phyloP scores from a whole-genome alignment of 139 green algal genomes.

The Yamagishiella unicocca region DNA sequence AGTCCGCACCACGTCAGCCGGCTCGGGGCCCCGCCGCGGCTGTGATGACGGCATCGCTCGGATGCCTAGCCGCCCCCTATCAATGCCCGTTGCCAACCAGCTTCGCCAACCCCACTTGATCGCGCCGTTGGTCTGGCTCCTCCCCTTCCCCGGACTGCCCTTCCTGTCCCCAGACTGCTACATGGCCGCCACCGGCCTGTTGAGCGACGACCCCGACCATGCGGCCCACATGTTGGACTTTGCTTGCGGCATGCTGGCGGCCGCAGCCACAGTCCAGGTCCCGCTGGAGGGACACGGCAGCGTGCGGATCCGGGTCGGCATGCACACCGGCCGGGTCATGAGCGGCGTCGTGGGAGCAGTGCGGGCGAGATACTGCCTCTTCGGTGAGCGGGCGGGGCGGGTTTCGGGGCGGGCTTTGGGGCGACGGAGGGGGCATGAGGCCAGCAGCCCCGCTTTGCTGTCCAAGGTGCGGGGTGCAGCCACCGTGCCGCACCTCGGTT shows the following conservation, averaged over 20 bases:
- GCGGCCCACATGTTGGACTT: slow-evolving; percentile 43
- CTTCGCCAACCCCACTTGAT: no score
- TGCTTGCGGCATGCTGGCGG: slow-evolving; percentile 29
- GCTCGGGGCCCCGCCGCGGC: no score
- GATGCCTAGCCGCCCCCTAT: no score
- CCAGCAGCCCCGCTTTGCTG: no score
- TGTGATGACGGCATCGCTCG: no score
- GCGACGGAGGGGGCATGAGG: no score
- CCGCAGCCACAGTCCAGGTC: slow-evolving; percentile 22
- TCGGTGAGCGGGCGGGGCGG: slow-evolving; percentile 48
- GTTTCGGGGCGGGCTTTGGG: not conserved
- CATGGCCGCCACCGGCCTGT: slow-evolving; percentile 51
- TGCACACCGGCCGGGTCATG: slow-evolving; percentile 44
- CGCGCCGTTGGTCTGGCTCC: no score
- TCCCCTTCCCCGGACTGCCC: not conserved
- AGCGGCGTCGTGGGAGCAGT: slow-evolving; percentile 58
- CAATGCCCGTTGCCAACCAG: no score
- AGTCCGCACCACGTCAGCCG: no score
- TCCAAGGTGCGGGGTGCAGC: no score
- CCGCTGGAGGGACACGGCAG: slow-evolving; percentile 29
- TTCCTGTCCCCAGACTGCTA: slow-evolving; percentile 49
- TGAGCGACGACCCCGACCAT: slow-evolving; percentile 49
- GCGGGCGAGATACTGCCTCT: slow-evolving; percentile 65
- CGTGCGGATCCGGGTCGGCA: slow-evolving; percentile 45
- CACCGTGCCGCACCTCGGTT: no score